These are phyloP conservation scores for Verticillium nubilum DNA, from an alignment of 2,329 filamentous ascomycete species.

Conservation along the genomic window DNA sequence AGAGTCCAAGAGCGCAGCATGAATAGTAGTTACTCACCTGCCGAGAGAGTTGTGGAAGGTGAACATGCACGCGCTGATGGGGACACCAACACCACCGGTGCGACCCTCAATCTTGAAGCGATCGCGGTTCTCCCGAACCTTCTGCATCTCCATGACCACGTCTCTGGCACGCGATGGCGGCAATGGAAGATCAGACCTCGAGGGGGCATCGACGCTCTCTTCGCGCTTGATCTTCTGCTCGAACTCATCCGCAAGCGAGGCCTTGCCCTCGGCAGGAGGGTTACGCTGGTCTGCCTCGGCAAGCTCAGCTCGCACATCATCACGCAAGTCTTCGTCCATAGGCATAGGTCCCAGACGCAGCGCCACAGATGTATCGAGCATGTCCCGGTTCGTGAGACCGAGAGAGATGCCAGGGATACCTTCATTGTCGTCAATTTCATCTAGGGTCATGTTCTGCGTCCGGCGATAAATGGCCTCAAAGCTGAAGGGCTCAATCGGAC, in stretches of 20 bases:
- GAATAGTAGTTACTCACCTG: conserved; percentile 50
- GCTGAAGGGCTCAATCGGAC: conserved; percentile 59
- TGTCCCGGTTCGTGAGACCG: conserved; percentile 55
- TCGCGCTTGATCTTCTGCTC: conserved; percentile 86
- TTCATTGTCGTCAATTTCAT: conserved; percentile 58
- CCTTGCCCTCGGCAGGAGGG: conserved; percentile 64
- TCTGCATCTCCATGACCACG: conserved; percentile 89
- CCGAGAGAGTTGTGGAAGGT: conserved; percentile 97
- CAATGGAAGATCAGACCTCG: conserved; percentile 72
- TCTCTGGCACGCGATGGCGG: conserved; percentile 86
- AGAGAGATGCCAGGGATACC: conserved; percentile 60
- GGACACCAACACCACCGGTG: conserved; percentile 76
- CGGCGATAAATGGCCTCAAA: conserved; percentile 55
- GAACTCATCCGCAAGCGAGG: conserved; percentile 79
- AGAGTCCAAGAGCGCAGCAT: not conserved
- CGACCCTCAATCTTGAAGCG: conserved; percentile 82
- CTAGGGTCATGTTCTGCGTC: conserved; percentile 55
- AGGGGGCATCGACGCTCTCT: conserved; percentile 78
- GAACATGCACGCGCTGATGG: conserved; percentile 91
- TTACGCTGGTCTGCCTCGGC: conserved; percentile 77
- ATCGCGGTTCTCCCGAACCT: conserved; percentile 87
- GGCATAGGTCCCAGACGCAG: conserved; percentile 78
- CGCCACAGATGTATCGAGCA: conserved; percentile 48
- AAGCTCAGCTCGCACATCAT: conserved; percentile 81
- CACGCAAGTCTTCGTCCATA: conserved; percentile 75